Base-by-base conservation (phyloP, 2,329 filamentous ascomycete species). In the Elsinoe perseae region DNA sequence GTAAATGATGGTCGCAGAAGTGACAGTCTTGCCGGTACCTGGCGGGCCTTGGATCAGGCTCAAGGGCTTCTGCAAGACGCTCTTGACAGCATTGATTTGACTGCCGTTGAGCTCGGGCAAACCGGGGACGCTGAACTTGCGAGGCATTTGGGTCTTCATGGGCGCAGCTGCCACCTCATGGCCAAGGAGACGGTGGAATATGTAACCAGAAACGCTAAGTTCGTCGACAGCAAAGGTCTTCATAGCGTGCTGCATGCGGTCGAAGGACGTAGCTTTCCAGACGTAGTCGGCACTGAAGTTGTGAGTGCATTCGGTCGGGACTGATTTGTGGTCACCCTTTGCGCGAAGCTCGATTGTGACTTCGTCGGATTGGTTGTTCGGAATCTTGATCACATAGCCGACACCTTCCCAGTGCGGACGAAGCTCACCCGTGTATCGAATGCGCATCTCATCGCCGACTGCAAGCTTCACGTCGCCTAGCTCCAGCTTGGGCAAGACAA, bases 231-330 rank as follows among this genome's bases (percentile, higher is more conserved):
- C 93, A 69, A 98, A 98, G 0, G 89, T 97, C 78, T 96, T 97
- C 92, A 98, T 97, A 56, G 93, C 95, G 62, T 91, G 83, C 71
- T 98, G 93, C 93, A 98, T 98, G 61, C 93, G 91, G 68, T 98
- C 93, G 69, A 98, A 98, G 0, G 92, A 97, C 0, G 95, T 98
- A 12, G 95, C 93, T 70, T 98, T 98, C 93, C 93, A 98, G 56
- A 98, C 93, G 67, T 98, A 98, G 70, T 98, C 93, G 62, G 92
- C 93, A 14, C 90, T 95, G 73, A 98, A 98, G 71, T 96, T 95
- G 73, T 95, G 89, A 0, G 92, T 95, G 71, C 92, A 93, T 66
- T 98, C 92, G 0, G 89, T 95, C 0, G 93, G 93, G 1, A 97
- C 89, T 25, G 87, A 89, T 72, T 97, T 97, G 75, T 97, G 91